Percentiles rank a stretch among this genome's conserved stretches.
Conservation (phyloP, 495 filamentous ascomycete species). For the Trichocladium uniseriatum region DNA sequence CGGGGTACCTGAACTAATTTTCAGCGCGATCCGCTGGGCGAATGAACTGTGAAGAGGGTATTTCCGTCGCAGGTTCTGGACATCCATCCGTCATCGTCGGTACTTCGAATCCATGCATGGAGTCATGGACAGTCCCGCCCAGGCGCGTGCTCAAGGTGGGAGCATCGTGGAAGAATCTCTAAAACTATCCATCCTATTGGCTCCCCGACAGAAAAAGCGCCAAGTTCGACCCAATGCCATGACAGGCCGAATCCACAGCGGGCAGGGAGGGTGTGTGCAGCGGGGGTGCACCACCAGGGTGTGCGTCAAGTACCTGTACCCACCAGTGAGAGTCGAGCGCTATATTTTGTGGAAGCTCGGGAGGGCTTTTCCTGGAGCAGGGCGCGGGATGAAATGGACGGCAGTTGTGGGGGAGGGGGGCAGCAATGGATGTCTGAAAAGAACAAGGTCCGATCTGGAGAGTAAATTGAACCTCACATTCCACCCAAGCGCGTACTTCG, state of each 20-base stretch:
- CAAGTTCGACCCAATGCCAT: slow-evolving; percentile 12
- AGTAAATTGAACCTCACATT: no score
- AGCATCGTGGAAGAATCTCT: slow-evolving; percentile 16
- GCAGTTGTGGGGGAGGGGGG: background rate
- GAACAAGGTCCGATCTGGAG: no score
- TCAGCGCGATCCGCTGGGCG: background rate
- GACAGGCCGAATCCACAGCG: slow-evolving; percentile 19
- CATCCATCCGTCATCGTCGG: no score
- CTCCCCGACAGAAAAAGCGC: background rate
- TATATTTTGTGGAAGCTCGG: slow-evolving; percentile 16
- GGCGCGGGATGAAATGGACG: slow-evolving; percentile 23
- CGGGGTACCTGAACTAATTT: background rate
- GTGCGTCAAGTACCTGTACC: slow-evolving; percentile 18
- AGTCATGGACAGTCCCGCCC: background rate
- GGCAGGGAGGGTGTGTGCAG: slow-evolving; percentile 15
- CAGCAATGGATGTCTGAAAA: no score
- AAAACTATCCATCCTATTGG: slow-evolving; percentile 23
- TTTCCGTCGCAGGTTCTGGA: no score
- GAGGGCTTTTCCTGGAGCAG: slow-evolving; percentile 17
- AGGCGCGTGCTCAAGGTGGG: background rate
- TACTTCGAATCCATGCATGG: no score
- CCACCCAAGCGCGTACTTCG: no score
- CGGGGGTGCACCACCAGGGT: slow-evolving; percentile 12
- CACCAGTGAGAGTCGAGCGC: slow-evolving; percentile 4
- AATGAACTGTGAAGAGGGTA: background rate